Evolutionary conservation across 768 basidiomycete species (phyloP), one percentile per base, ranked within the genome.

Genomic region (Boletus tomentosulus): DNA sequence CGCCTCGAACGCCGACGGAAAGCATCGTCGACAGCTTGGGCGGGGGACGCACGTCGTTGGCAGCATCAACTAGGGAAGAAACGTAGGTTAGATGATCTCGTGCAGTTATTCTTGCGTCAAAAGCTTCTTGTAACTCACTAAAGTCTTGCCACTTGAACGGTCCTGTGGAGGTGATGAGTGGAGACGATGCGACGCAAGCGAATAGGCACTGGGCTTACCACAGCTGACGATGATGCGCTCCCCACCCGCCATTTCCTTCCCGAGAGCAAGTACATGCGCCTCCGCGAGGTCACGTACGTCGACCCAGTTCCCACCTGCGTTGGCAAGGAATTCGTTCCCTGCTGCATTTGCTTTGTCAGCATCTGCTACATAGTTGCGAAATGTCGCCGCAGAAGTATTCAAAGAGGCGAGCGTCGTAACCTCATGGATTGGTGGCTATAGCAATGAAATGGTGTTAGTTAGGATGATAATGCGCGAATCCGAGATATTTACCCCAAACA

Each of bases 241-340:
- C 1, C 80, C 80, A 3, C 76, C 78, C 0, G 84, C 85, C 3
- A 71, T 75, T 27, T 76, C 71, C 47, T 73, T 77, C 50, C 75
- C 73, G 22, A 89, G 65, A 4, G 82, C 81, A 6, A 71, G 64
- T 1, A 74, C 73, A 59, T 87, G 85, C 0, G 79, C 82, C 15
- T 70, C 65, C 0, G 79, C 83, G 33, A 82, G 62, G 62, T 85
- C 83, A 6, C 82, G 76, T 6, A 83, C 82, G 48, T 84, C 80
- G 28, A 79, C 62, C 73, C 76, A 81, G 24, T 60, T 54, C 13
- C 62, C 62, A 6, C 68, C 66, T 16, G 59, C 51, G 16, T 61
- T 51, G 24, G 60, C 61, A 33, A 67, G 55, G 31, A 60, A 52
- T 31, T 67, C 64, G 34, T 69, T 65, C 11, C 67, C 58, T 28